Evolutionary conservation across 352 stramenopile species (phyloP).

Genomic region (Globisporangium barbulae): DNA sequence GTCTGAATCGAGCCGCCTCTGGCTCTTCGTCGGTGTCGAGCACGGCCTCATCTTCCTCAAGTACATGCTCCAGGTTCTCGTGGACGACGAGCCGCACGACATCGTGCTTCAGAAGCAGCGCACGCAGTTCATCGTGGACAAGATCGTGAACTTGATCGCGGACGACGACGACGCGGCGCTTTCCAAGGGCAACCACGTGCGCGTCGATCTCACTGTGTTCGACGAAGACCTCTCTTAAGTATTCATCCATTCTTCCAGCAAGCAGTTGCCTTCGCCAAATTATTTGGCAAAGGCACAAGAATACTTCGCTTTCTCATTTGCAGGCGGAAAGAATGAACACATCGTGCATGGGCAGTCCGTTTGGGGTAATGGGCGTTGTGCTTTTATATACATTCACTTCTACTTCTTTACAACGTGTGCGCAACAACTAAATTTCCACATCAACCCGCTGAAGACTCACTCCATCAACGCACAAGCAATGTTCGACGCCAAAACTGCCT

Average conservation of each 20-base stretch:
- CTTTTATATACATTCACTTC: too few species aligned
- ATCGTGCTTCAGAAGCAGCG: conserved; percentile 70
- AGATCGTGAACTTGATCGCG: conserved; percentile 70
- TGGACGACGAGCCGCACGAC: conserved; percentile 70
- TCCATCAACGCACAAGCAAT: too few species aligned
- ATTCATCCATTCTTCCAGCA: neutral
- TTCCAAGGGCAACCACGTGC: conserved; percentile 73
- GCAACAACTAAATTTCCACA: too few species aligned
- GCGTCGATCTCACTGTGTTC: conserved; percentile 76
- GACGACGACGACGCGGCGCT: conserved; percentile 69
- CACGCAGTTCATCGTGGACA: conserved; percentile 64
- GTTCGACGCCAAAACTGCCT: neutral
- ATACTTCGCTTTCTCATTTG: too few species aligned
- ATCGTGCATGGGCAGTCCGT: too few species aligned
- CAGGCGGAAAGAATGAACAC: too few species aligned
- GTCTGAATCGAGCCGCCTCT: conserved; percentile 43
- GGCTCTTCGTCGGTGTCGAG: conserved; percentile 66
- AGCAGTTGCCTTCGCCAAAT: neutral
- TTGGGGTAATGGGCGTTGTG: too few species aligned
- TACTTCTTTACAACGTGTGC: too few species aligned
- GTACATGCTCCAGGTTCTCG: conserved; percentile 60
- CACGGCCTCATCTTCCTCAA: conserved; percentile 65
- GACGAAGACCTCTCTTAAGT: conserved; percentile 56
- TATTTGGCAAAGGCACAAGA: too few species aligned
- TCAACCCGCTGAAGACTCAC: too few species aligned